Conservation (phyloP, 805 yeast species). For the Wickerhamiella nectarea region DNA sequence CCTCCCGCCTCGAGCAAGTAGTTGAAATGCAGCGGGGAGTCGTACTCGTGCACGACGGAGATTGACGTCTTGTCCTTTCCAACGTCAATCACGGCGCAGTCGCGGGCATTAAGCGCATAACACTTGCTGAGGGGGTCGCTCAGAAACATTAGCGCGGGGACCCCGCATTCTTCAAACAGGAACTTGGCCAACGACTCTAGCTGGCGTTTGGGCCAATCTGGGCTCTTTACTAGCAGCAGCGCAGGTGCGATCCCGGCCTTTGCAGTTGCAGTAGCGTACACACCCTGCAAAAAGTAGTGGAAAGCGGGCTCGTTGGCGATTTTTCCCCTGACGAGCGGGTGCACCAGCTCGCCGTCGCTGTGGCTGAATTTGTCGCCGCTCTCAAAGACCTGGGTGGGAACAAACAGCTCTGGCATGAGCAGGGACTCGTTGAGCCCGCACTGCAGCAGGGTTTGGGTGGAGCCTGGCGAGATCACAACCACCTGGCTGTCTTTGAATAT, state of each 20-base stretch:
- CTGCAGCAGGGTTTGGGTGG: conserved; percentile 56
- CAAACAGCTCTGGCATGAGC: conserved; percentile 57
- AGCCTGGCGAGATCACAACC: conserved; percentile 63
- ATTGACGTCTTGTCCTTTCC: conserved; percentile 67
- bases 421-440: conserved; percentile 65
- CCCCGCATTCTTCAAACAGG: conserved; percentile 56
- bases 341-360: conserved; percentile 33
- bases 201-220: conserved; percentile 54
- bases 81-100: conserved; percentile 64
- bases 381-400: conserved; percentile 64
- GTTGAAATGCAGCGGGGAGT: conserved; percentile 43
- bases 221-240: conserved; percentile 43
- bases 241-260: conserved; percentile 40
- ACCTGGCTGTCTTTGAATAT: conserved; percentile 30
- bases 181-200: conserved; percentile 61
- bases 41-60: conserved; percentile 65
- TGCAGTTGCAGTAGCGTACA: conserved; percentile 36
- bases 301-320: conserved; percentile 61
- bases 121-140: conserved; percentile 57
- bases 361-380: conserved; percentile 25
- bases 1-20: conserved; percentile 49
- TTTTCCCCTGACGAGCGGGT: conserved; percentile 51
- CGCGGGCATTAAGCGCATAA: conserved; percentile 52
- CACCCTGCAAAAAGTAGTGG: conserved; percentile 40
- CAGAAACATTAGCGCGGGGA: conserved; percentile 57